Base-by-base conservation (phyloP, 2,329 filamentous ascomycete genomes). In the Pezicula radicicola region DNA sequence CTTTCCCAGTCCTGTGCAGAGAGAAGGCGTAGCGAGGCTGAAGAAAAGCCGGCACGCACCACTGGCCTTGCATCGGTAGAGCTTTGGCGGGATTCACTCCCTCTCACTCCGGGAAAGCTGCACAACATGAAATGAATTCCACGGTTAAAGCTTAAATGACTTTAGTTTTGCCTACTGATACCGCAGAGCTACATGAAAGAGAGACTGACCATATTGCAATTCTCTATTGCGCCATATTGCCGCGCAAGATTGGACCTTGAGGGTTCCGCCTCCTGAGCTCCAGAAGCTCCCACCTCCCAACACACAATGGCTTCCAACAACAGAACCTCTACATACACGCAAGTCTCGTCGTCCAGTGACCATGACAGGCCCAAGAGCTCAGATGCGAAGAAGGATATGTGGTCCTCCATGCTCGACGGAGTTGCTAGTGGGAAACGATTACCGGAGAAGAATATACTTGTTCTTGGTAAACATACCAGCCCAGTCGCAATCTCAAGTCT, bases 331-430 rank as follows among this genome's bases (percentile, higher is more conserved):
- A 66, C 61, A 45, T 66, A 83, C 75, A 64, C 82, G 79, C 72
- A 85, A 79, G 55, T 73, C 72, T 61, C 79, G 72, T 59, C 83
- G 75, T 58, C 69, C 62, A 72, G 68, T 54, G 77, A 77, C 54
- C 75, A 76, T 52, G 81, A 83, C 46, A 73, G 73, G 62, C 79
- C 78, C 59, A 80, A 82, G 73, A 80, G 76, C 70, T 86, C 88
- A 62, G 86, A 87, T 69, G 72, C 75, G 58, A 92, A 90, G 74
- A 90, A 89, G 72, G 90, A 96, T 68, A 86, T 97, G 71, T 97
- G 93, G 93, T 92, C 88, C 55, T 91, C 90, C 42, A 90, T 97
- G 88, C 79, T 97, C 60, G 90, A 95, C 70, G 87, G 84, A 49
- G 92, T 94, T 61, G 91, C 92, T 62, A 96, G 89, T 71, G 91